Evolutionary conservation across 257 asterid species (phyloP), one percentile per base, ranked within the genome.

Genomic region (Linaria vulgaris): DNA sequence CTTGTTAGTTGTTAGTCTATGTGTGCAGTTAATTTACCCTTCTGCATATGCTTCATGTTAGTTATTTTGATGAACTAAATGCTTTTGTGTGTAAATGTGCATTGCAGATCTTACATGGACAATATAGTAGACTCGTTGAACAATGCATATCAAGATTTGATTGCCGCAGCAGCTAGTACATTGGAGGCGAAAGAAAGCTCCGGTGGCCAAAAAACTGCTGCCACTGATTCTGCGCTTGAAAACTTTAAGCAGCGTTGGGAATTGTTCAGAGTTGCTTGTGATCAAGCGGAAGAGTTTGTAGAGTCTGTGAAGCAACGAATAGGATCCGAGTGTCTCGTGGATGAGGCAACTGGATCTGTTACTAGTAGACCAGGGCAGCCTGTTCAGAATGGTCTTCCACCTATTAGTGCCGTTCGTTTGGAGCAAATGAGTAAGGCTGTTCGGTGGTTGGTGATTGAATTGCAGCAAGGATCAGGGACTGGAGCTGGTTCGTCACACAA

Each of bases 361-460:
- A 69, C 88, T 37, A 77, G 79, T 63, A 83, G 67, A 74, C 81
- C 88, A 3, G 96, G 90, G n/a, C 90, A 86, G 70, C 64, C 81
- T 5, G 59, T 67, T 43, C 51, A 79, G 13, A 64, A 59, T 50
- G 96, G 95, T 34, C 94, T 87, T 59, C 94, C 95, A 7, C 99
- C 99, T 6, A 87, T 94, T 41, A 94, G 97, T 61, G 99, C 99
- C 0, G 96, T 94, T 69, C 81, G 96, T 14, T 70, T 94, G 87
- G 97, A 94, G 85, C 97, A 94, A 80, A 84, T 90, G 97, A 94
- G 99, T 70, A 94, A 90, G 83, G 97, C 97, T 19, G 99, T 94
- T 45, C 75, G 99, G 66, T 90, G 91, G 88, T 72, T 94, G 10
- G 99, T 94, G 63, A 82, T 94, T 73, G 99, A 87, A 53, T 76